Conservation (phyloP, 257 asterid species). For the Scutellaria galericulata region DNA sequence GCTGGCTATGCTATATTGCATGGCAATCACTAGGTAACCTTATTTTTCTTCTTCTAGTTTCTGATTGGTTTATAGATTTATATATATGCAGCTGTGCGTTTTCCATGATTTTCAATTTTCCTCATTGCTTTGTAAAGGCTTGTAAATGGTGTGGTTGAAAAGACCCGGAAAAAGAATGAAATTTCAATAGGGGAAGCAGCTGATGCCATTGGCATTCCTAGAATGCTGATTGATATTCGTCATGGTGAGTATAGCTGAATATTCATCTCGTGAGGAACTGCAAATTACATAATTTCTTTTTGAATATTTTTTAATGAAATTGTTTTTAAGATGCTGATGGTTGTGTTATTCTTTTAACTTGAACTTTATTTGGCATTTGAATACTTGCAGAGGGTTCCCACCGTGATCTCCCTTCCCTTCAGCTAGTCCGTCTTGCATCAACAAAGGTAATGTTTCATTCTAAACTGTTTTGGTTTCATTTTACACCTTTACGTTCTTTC, state of each 20-base stretch:
- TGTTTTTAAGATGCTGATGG: conserved; percentile 1
- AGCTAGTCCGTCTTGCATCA: conserved; percentile 78
- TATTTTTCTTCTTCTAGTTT: neutral
- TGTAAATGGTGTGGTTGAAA: conserved; percentile 86
- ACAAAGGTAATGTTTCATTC: conserved; percentile 54
- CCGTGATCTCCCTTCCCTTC: conserved; percentile 92
- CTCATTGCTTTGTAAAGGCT: conserved; percentile 53
- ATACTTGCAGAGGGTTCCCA: conserved; percentile 85
- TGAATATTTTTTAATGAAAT: neutral
- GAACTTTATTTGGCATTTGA: conserved; percentile 27
- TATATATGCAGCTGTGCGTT: conserved; percentile 8
- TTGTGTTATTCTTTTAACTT: conserved; percentile 6
- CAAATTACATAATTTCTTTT: neutral
- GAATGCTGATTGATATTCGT: conserved; percentile 92
- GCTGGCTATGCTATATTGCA: conserved; percentile 72
- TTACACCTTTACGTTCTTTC: neutral
- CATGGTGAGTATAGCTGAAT: conserved; percentile 60
- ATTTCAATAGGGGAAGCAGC: conserved; percentile 90
- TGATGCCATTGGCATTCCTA: conserved; percentile 72
- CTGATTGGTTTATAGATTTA: conserved; percentile 18
- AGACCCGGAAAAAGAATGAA: conserved; percentile 71
- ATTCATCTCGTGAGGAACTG: conserved; percentile 20
- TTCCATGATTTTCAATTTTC: neutral
- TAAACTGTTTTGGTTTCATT: conserved; percentile 13
- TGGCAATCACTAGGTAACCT: conserved; percentile 81